Evolutionary conservation across 2,329 filamentous ascomycete species (phyloP), one percentile per base, ranked within the genome.

Genomic region (Coccinonectria pachysandricola): DNA sequence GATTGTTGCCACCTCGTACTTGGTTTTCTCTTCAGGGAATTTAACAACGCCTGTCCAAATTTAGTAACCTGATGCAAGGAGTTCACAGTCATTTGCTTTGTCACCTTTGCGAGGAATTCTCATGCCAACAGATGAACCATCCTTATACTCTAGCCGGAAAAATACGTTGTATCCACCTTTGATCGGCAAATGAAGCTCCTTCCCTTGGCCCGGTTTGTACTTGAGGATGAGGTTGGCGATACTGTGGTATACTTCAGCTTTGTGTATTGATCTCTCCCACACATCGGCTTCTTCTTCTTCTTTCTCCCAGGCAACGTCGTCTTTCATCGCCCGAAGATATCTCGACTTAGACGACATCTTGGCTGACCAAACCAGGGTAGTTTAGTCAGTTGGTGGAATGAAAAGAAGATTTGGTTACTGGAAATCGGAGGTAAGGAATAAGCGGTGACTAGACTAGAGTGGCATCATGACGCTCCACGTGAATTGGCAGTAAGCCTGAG

Each of bases 11-110:
- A 49, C 53, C 36, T 60, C 52, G 26, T 50, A 48, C 2, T 38
- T 29, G n/a, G 48, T 28, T 34, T 57, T 59, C 34, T 59, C 54
- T 4, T 58, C 50, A 0, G 48, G 46, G 27, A 52, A 56, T 24
- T 26, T 25, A 4, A 45, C 32, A 8, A 35, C 9, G 15, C 35
- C 45, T 40, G 22, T 10, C 17, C 7, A 3, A 8, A 19, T 28
- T 16, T 6, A 18, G 21, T 15, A 28, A 19, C 19, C 12, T 12
- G 11, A 13, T 10, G 11, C 24, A n/a, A 23, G n/a, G n/a, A n/a
- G n/a, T n/a, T n/a, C n/a, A n/a, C n/a, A n/a, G n/a, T n/a, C n/a
- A n/a, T n/a, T n/a, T n/a, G n/a, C n/a, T n/a, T n/a, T n/a, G n/a
- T n/a, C 28, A 41, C 43, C 42, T 30, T 47, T 46, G 19, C 33